A percentile compares a stretch with the other conserved stretches of the same genome.
Evolutionary conservation across 352 stramenopile species (phyloP).

Genomic region (Thraustochytrium striatum): DNA sequence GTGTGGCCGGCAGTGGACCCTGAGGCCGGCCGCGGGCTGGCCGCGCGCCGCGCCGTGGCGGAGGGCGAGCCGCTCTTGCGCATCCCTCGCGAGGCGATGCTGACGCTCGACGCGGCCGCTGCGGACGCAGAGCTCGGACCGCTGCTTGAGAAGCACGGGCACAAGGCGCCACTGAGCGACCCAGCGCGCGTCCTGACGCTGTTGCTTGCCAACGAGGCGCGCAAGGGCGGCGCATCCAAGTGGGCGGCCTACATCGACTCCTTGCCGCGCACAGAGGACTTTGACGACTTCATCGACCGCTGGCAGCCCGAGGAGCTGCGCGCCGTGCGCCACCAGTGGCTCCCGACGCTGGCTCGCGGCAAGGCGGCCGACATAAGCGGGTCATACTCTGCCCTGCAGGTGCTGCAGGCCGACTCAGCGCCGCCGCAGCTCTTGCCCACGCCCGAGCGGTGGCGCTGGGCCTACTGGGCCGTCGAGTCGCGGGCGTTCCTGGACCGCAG

Average conservation of each 20-base stretch:
- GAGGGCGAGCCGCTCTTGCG: background rate
- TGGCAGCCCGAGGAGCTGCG: slow-evolving; percentile 2
- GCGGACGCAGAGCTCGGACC: background rate
- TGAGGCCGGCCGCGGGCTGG: background rate
- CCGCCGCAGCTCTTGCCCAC: background rate
- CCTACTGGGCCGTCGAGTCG: slow-evolving; percentile 8
- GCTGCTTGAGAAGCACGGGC: background rate
- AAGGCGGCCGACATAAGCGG: background rate
- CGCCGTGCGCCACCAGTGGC: background rate
- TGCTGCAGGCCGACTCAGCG: background rate
- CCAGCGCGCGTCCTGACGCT: slow-evolving; percentile 4
- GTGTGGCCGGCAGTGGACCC: background rate
- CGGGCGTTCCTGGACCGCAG: slow-evolving; percentile 26
- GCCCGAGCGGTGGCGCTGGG: slow-evolving; percentile 12
- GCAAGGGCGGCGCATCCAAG: background rate
- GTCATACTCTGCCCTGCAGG: background rate
- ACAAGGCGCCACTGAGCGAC: background rate
- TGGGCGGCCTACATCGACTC: background rate
- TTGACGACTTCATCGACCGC: slow-evolving; percentile 5
- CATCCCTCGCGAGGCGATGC: background rate
- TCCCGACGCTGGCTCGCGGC: no score
- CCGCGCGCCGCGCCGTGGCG: background rate
- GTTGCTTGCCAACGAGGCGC: background rate
- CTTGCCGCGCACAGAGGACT: background rate
- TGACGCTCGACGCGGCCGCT: background rate